These are phyloP conservation scores for Monilinia vaccinii-corymbosi DNA, from an alignment of 2,329 filamentous ascomycete genomes.

Conservation along the genomic window DNA sequence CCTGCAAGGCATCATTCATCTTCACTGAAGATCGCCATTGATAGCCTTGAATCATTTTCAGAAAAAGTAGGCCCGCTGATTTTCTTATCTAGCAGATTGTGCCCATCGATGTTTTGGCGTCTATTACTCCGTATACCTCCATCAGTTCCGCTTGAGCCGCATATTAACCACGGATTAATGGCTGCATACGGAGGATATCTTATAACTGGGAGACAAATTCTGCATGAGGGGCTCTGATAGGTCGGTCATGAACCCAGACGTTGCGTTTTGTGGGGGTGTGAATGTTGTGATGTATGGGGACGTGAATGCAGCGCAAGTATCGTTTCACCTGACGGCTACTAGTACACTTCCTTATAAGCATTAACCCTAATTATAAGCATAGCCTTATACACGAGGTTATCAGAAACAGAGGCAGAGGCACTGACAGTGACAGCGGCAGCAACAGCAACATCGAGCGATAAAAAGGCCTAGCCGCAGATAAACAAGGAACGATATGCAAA, in stretches of 20 bases:
- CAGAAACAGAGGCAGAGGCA: not conserved
- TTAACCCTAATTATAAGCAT: not conserved
- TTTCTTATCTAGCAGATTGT: conserved; percentile 2
- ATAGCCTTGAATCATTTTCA: not conserved
- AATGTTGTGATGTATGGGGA: not conserved
- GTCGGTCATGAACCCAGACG: not conserved
- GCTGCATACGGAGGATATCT: not conserved
- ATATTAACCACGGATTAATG: not conserved
- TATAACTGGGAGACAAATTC: not conserved
- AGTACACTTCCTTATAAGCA: too few relatives aligned
- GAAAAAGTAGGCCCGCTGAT: conserved; percentile 9
- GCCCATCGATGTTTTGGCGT: not conserved
- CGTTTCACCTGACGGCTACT: not conserved
- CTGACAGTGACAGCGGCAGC: too few relatives aligned
- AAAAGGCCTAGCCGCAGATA: not conserved
- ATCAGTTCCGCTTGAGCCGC: not conserved
- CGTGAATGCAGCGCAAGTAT: not conserved
- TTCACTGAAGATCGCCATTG: not conserved
- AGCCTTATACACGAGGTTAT: not conserved
- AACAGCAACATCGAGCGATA: not conserved
- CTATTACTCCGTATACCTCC: not conserved
- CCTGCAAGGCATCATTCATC: not conserved
- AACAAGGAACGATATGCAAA: not conserved
- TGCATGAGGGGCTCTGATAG: not conserved
- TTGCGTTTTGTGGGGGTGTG: not conserved